Conservation (phyloP, 1,284 basidiomycete species). For the Naganishia albida region DNA sequence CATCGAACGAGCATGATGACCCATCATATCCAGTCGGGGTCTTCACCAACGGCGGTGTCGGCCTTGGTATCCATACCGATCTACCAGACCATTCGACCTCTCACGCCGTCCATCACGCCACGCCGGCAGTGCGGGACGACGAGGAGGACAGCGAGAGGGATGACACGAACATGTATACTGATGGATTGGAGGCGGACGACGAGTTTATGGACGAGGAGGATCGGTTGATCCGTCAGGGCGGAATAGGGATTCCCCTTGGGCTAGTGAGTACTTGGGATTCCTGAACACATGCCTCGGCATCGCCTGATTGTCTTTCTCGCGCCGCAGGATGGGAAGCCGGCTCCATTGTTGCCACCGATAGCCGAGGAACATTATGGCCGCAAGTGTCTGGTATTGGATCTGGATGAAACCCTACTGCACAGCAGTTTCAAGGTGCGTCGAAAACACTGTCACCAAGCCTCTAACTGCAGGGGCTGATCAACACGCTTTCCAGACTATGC, state of each 20-base stretch:
- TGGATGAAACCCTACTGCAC: slow-evolving; percentile 94
- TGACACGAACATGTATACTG: slow-evolving; percentile 54
- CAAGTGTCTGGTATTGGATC: slow-evolving; percentile 90
- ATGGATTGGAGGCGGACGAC: slow-evolving; percentile 47
- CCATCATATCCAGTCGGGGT: slow-evolving; percentile 28
- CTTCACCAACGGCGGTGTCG: slow-evolving; percentile 52
- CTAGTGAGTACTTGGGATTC: slow-evolving; percentile 59
- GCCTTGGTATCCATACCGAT: slow-evolving; percentile 41
- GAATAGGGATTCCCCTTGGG: slow-evolving; percentile 77
- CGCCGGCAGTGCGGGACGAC: slow-evolving; percentile 57
- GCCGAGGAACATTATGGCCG: slow-evolving; percentile 71
- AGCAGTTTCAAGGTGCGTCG: slow-evolving; percentile 79
- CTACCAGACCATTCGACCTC: slow-evolving; percentile 45
- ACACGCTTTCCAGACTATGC: slow-evolving; percentile 69
- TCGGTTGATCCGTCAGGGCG: slow-evolving; percentile 72
- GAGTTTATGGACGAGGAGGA: slow-evolving; percentile 75
- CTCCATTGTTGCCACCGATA: slow-evolving; percentile 78
- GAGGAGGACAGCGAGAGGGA: slow-evolving; percentile 48
- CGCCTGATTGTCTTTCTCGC: slow-evolving; percentile 29
- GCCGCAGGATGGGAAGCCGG: slow-evolving; percentile 74
- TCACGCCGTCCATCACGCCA: slow-evolving; percentile 51
- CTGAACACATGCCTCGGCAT: no score
- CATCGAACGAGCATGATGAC: slow-evolving; percentile 6
- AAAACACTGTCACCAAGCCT: not conserved
- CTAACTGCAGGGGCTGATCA: not conserved